Conservation (phyloP, 2,329 filamentous ascomycete genomes). For the Hansfordia pulvinata region DNA sequence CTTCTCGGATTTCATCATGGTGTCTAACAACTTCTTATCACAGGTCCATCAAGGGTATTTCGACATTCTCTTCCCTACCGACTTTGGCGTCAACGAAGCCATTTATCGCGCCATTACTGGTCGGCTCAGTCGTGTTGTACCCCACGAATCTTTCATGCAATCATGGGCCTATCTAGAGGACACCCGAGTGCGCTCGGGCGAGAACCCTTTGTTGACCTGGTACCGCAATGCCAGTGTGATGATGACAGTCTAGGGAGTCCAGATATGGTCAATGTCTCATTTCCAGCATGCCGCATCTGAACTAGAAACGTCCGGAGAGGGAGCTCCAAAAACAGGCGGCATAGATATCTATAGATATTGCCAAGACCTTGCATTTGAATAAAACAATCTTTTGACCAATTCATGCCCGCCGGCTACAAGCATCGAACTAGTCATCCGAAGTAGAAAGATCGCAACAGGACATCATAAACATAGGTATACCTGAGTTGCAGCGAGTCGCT, state of each 20-base stretch:
- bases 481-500: too few species aligned
- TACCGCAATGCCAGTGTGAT: conserved; percentile 93
- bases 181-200: conserved; percentile 76
- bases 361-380: too few species aligned
- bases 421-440: too few species aligned
- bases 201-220: conserved; percentile 86
- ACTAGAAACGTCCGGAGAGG: too few species aligned
- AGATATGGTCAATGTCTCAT: too few species aligned
- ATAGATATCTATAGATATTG: too few species aligned
- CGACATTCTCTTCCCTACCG: conserved; percentile 95
- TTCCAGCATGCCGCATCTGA: too few species aligned
- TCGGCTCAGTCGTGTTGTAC: conserved; percentile 71
- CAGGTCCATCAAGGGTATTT: conserved; percentile 97
- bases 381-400: too few species aligned
- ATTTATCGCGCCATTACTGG: conserved; percentile 90
- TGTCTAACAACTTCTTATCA: conserved; percentile 1
- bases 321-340: too few species aligned
- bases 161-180: conserved; percentile 85
- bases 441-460: too few species aligned
- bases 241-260: conserved; percentile 73
- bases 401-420: too few species aligned
- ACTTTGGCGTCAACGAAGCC: conserved; percentile 82
- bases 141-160: conserved; percentile 82
- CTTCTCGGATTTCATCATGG: not conserved
- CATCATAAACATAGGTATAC: too few species aligned